Conservation (phyloP, 2,329 filamentous ascomycete species). For the Grosmannia serpens region DNA sequence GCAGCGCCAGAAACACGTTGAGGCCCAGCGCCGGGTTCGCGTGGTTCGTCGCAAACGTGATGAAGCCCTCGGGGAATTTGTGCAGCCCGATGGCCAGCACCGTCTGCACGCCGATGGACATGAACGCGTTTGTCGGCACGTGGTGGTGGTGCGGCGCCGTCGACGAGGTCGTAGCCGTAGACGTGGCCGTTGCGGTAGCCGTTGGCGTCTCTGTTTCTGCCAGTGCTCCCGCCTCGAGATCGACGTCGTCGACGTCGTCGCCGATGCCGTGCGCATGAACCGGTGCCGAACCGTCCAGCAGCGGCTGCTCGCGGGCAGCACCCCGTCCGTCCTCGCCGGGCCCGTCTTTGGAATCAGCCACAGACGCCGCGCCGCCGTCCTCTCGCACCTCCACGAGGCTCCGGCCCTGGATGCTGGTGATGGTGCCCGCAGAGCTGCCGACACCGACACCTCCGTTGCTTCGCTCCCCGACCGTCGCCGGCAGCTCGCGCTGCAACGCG, state of each 20-base stretch:
- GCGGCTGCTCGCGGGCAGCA: neutral
- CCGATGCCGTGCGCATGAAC: too few species aligned
- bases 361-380: too few species aligned
- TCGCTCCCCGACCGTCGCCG: neutral
- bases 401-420: too few species aligned
- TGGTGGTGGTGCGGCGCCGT: constrained; percentile 68
- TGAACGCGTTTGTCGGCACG: constrained; percentile 84
- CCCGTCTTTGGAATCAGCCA: too few species aligned
- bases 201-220: too few species aligned
- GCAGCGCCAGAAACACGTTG: constrained; percentile 87
- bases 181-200: too few species aligned
- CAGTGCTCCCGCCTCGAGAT: constrained; percentile 6
- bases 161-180: neutral
- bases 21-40: constrained; percentile 81
- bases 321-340: neutral
- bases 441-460: neutral
- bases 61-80: constrained; percentile 79
- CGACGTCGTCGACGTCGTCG: constrained; percentile 10
- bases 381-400: neutral
- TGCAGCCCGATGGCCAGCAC: constrained; percentile 91
- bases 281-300: neutral
- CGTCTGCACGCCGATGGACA: constrained; percentile 91
- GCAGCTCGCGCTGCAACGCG: neutral
- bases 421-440: neutral
- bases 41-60: constrained; percentile 96